phyloP scores from a whole-genome alignment of 2,329 filamentous ascomycete species.

The Hymenoscyphus scutula region DNA sequence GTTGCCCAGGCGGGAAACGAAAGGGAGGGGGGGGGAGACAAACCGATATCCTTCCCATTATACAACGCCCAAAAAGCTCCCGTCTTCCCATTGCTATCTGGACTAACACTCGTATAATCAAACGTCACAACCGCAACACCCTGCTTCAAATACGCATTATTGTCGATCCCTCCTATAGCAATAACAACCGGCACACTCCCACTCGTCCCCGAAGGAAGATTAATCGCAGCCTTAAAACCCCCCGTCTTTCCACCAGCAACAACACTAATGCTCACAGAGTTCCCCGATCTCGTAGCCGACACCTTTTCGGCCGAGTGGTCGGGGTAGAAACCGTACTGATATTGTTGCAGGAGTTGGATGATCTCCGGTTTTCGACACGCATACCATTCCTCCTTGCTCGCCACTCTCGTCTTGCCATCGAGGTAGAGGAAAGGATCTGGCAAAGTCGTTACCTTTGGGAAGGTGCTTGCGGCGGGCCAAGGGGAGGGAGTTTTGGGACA shows the following conservation, averaged over 20 bases:
- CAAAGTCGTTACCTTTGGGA: constrained; percentile 18
- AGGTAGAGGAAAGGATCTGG: constrained; percentile 26
- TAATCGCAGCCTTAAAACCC: constrained; percentile 44
- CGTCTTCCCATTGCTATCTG: constrained; percentile 49
- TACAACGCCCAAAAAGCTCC: constrained; percentile 51
- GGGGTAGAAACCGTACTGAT: constrained; percentile 52
- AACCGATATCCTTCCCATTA: constrained; percentile 48
- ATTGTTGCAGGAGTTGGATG: constrained; percentile 48
- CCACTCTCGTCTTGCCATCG: constrained; percentile 43
- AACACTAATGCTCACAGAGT: constrained; percentile 43
- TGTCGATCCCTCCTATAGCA: constrained; percentile 49
- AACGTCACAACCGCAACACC: constrained; percentile 50
- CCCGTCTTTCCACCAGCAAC: constrained; percentile 45
- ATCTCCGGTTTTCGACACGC: constrained; percentile 50
- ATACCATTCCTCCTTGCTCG: constrained; percentile 48
- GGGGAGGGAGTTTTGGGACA: constrained; percentile 23
- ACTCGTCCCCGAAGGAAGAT: constrained; percentile 39
- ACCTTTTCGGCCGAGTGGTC: constrained; percentile 48
- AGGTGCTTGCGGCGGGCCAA: constrained; percentile 18
- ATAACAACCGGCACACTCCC: constrained; percentile 46
- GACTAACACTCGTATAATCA: constrained; percentile 47
- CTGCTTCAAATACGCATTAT: constrained; percentile 45
- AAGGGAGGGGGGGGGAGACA: constrained; percentile 9
- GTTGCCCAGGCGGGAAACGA: too few relatives aligned
- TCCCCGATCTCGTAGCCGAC: constrained; percentile 46